These are phyloP conservation scores for Uronychia setigera DNA, from an alignment of 73 alveolate species.

Conservation along the genomic window DNA sequence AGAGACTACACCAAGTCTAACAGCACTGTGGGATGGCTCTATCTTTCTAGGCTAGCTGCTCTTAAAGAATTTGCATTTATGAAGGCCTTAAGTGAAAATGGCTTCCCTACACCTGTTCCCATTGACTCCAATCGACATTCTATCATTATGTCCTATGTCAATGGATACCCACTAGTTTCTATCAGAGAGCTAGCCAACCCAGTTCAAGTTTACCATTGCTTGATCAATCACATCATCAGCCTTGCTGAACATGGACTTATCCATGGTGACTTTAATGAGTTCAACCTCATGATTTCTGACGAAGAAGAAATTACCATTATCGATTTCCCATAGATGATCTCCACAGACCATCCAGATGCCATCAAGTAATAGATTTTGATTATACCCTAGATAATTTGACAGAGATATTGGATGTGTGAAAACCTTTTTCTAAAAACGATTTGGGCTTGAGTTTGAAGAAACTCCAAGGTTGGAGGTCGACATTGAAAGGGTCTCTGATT, in stretches of 20 bases:
- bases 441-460: slow-evolving; percentile 74
- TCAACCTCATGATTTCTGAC: slow-evolving; percentile 87
- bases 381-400: no score
- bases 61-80: slow-evolving; percentile 95
- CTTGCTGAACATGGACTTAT: slow-evolving; percentile 92
- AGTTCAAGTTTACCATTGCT: slow-evolving; percentile 65
- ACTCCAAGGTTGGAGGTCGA: slow-evolving; percentile 68
- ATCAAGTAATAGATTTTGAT: no score
- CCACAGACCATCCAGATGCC: slow-evolving; percentile 87
- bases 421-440: slow-evolving; percentile 86
- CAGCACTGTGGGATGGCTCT: slow-evolving; percentile 93
- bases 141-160: slow-evolving; percentile 81
- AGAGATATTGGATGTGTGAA: slow-evolving; percentile 94
- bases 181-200: slow-evolving; percentile 78
- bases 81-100: slow-evolving; percentile 89
- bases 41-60: slow-evolving; percentile 95
- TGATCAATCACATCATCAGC: slow-evolving; percentile 67
- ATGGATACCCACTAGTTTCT: slow-evolving; percentile 77
- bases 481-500: slow-evolving; percentile 66
- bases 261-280: slow-evolving; percentile 98
- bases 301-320: slow-evolving; percentile 89
- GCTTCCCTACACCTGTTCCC: slow-evolving; percentile 88
- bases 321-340: slow-evolving; percentile 97
- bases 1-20: slow-evolving; percentile 95
- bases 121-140: slow-evolving; percentile 90